Evolutionary conservation across 345 rosid genomes (phyloP).

Genomic region (Aquilaria malaccensis): DNA sequence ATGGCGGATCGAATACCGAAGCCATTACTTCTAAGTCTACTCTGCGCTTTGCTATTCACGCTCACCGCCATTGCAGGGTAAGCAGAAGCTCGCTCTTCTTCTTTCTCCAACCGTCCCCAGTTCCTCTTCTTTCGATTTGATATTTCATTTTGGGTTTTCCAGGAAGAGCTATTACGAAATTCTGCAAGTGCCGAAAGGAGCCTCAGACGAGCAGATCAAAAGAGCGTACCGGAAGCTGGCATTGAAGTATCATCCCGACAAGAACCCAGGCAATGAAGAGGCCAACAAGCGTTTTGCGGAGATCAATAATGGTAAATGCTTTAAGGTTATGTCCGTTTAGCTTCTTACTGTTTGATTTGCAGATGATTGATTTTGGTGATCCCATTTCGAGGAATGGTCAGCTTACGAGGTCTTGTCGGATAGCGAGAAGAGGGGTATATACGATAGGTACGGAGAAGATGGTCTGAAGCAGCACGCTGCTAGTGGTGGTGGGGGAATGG

Average conservation of each 20-base stretch:
- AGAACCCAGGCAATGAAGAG: constrained; percentile 93
- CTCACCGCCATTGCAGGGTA: constrained; percentile 55
- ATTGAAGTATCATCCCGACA: constrained; percentile 96
- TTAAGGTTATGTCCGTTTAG: not conserved
- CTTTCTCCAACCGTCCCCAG: not conserved
- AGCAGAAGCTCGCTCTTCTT: constrained; percentile 1
- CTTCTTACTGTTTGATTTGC: not conserved
- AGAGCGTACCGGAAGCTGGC: constrained; percentile 97
- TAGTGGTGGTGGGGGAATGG: constrained; percentile 71
- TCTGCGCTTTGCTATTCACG: constrained; percentile 46
- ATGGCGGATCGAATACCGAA: constrained; percentile 50
- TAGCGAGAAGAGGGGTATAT: constrained; percentile 75
- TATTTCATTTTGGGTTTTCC: constrained; percentile 13
- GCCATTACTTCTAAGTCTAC: constrained; percentile 27
- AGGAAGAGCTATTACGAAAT: constrained; percentile 95
- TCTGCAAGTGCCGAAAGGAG: constrained; percentile 84
- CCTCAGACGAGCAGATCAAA: constrained; percentile 96
- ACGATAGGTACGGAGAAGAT: constrained; percentile 90
- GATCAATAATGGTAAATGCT: constrained; percentile 66
- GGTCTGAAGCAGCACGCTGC: constrained; percentile 96
- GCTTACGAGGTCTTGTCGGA: constrained; percentile 98
- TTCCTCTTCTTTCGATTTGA: not conserved
- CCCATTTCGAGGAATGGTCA: constrained; percentile 21
- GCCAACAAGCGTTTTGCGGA: constrained; percentile 85
- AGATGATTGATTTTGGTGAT: not conserved